Conservation (phyloP, 2,329 filamentous ascomycete genomes). For the Cercospora brassicicola region DNA sequence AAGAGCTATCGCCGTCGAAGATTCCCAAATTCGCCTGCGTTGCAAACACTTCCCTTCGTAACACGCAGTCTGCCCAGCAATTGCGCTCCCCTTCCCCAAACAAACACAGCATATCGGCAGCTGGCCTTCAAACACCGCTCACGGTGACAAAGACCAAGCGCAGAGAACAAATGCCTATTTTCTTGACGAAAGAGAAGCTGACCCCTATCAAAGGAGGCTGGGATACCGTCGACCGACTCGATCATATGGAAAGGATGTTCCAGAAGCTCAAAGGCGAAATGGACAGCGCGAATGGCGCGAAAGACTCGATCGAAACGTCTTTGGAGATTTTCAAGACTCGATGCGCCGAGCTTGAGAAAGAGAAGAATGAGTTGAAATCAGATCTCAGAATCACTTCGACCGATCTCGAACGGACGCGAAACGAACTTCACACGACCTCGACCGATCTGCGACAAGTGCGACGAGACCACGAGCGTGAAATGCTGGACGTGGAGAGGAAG, state of each 20-base stretch:
- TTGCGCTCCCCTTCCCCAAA: conserved; percentile 35
- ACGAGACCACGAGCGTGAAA: conserved; percentile 38
- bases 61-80: conserved; percentile 34
- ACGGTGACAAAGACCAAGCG: conserved; percentile 34
- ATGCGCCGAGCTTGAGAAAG: conserved; percentile 37
- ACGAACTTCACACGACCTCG: conserved; percentile 37
- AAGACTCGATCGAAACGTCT: conserved; percentile 69
- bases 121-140: conserved; percentile 33
- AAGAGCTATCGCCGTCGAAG: conserved; percentile 37
- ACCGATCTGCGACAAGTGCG: conserved; percentile 36
- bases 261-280: conserved; percentile 71
- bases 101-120: conserved; percentile 32
- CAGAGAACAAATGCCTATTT: conserved; percentile 60
- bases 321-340: conserved; percentile 71
- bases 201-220: conserved; percentile 59
- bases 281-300: conserved; percentile 66
- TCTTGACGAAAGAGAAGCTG: conserved; percentile 61
- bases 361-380: conserved; percentile 49
- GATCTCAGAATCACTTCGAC: conserved; percentile 59
- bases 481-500: conserved; percentile 34
- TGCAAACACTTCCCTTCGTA: conserved; percentile 32
- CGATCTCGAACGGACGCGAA: conserved; percentile 58
- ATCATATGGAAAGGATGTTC: conserved; percentile 74
- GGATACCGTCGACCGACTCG: conserved; percentile 76
- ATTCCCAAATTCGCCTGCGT: conserved; percentile 39